These are phyloP conservation scores for Dactylonectria macrodidyma DNA, from an alignment of 2,329 filamentous ascomycete species.

Conservation along the genomic window DNA sequence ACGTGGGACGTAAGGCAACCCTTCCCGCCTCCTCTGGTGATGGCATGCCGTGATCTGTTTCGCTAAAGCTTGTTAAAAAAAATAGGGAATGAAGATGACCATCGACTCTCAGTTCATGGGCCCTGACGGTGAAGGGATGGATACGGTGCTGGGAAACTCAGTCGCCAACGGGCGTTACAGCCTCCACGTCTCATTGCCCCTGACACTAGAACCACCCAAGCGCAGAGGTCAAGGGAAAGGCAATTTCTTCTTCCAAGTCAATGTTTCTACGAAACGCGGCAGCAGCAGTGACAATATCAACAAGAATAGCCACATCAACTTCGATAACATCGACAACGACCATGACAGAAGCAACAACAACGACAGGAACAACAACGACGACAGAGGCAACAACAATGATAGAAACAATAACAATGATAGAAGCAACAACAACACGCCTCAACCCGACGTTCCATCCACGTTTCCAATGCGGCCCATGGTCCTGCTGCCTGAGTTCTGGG, in stretches of 20 bases:
- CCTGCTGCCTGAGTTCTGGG: slow-evolving; percentile 34
- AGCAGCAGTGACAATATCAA: background rate
- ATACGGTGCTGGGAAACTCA: slow-evolving; percentile 1
- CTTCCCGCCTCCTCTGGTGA: too few relatives aligned
- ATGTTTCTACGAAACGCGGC: background rate
- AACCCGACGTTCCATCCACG: background rate
- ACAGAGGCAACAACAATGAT: background rate
- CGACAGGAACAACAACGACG: background rate
- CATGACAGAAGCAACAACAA: background rate
- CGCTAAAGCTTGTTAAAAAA: background rate
- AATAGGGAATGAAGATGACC: slow-evolving; percentile 36
- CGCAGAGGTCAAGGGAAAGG: slow-evolving; percentile 6
- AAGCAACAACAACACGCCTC: background rate
- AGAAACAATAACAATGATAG: background rate
- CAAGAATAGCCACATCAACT: background rate
- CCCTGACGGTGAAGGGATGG: slow-evolving; percentile 18
- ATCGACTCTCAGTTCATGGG: slow-evolving; percentile 29
- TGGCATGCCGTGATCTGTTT: background rate
- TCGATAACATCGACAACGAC: background rate
- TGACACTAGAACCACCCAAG: slow-evolving; percentile 24
- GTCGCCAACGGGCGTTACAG: slow-evolving; percentile 27
- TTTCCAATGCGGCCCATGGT: slow-evolving; percentile 24
- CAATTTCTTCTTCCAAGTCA: too few relatives aligned
- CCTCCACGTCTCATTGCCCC: slow-evolving; percentile 24
- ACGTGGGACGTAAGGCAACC: slow-evolving; percentile 33